phyloP scores from a whole-genome alignment of 371 early-diverging fungal genomes.

The Encephalitozoon hellem region DNA sequence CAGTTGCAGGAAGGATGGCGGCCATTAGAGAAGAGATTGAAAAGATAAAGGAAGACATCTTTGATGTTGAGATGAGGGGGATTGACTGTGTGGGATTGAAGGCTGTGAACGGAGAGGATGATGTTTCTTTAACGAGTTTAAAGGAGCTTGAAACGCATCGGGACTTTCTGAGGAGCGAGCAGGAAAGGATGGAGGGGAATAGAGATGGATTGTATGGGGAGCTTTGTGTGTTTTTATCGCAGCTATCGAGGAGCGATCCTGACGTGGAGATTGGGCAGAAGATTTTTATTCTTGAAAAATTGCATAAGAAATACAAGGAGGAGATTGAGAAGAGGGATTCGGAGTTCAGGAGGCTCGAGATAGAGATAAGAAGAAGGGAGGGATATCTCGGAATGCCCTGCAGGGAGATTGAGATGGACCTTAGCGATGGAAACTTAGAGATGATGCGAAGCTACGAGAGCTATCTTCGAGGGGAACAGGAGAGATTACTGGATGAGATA shows the following conservation, averaged over 20 bases:
- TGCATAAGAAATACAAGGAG: conserved; percentile 10
- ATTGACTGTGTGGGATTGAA: background rate
- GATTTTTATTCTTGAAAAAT: conserved; percentile 28
- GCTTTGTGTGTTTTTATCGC: conserved; percentile 13
- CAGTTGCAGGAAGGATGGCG: background rate
- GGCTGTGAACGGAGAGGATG: background rate
- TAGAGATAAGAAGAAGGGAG: conserved; percentile 16
- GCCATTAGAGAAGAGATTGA: conserved; percentile 1
- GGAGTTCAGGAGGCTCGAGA: conserved; percentile 17
- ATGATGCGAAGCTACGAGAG: background rate
- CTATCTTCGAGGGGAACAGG: conserved; percentile 30
- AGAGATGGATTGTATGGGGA: conserved; percentile 30
- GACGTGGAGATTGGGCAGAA: conserved; percentile 7
- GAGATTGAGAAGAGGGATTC: conserved; percentile 10
- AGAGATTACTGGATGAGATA: conserved; percentile 37
- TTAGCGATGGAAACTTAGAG: conserved; percentile 1
- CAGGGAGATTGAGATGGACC: conserved; percentile 4
- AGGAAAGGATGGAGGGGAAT: conserved; percentile 1
- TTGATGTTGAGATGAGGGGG: background rate
- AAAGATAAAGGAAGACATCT: background rate
- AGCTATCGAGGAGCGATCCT: background rate
- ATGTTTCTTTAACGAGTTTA: background rate
- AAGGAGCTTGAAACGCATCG: conserved; percentile 1
- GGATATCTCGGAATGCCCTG: background rate
- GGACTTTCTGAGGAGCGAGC: conserved; percentile 10